Evolutionary conservation across 23 red algal species (phyloP), one percentile per base, ranked within the genome.

Genomic region (Gracilariopsis chorda): DNA sequence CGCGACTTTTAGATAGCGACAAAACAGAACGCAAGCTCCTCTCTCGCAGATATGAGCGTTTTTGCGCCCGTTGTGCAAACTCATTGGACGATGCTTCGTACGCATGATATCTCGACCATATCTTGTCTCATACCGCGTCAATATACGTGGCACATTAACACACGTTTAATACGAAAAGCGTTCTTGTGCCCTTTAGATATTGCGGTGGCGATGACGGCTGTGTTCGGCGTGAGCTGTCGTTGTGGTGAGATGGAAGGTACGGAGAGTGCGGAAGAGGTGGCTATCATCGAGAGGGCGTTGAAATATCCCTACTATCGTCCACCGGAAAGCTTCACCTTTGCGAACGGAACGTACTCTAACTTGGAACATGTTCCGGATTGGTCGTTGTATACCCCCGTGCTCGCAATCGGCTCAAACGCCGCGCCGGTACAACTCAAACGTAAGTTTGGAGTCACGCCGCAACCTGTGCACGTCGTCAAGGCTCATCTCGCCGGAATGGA

Each of bases 351-450:
- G 20, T 21, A 16, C 29, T 32, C 21, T 24, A 40, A 43, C 28
- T 57, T 43, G 19, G 30, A 14, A 20, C 11, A 16, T 6, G 48
- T 37, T 17, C n/a, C 86, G 16, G 10, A 23, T 48, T 14, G 16
- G 58, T 23, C 73, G 56, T 21, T 17, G 0, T 3, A 42, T 17
- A 52, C 51, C 33, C 49, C 56, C 20, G 57, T 91, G 52, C 57
- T 91, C 35, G 73, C 75, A 51, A 82, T 91, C 46, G 88, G 88
- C 39, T 82, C 75, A 45, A 91, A 91, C 77, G 88, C 75, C 11
- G 73, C 88, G 52, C 88, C 88, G 0, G 51, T 60, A 33, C 88
- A 91, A 58, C 77, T 91, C n/a, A n/a, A 5, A 2, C 88, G 88
- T 49, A 91, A 91, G 75, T 82, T 63, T 44, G 72, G 52, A 12